These are phyloP conservation scores for Diutina scorzettiae DNA, from an alignment of 1,139 yeast species.

Conservation along the genomic window DNA sequence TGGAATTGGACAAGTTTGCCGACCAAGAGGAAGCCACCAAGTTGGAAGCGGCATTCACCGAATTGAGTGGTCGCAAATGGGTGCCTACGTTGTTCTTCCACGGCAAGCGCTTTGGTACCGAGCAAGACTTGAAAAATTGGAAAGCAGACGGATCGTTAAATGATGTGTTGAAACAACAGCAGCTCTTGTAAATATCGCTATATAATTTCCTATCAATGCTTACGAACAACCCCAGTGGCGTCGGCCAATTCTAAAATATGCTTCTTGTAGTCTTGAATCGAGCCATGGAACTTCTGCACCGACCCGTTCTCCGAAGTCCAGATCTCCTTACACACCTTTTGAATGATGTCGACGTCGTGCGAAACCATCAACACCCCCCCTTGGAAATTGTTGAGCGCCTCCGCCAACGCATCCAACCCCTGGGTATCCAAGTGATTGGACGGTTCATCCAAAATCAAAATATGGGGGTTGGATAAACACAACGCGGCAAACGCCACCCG, in stretches of 20 bases:
- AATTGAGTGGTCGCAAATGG: conserved; percentile 53
- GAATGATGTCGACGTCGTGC: conserved; percentile 88
- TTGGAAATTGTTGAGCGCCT: conserved; percentile 73
- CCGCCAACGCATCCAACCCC: conserved; percentile 91
- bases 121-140: conserved; percentile 25
- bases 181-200: neutral
- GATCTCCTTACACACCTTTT: conserved; percentile 79
- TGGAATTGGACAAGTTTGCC: conserved; percentile 49
- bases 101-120: conserved; percentile 53
- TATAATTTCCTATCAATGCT: conserved; percentile 34
- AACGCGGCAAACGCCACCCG: conserved; percentile 96
- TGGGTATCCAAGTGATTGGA: conserved; percentile 97
- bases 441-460: conserved; percentile 91
- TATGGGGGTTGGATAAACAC: conserved; percentile 86
- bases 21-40: conserved; percentile 39
- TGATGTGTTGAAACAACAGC: neutral
- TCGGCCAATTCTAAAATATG: conserved; percentile 72
- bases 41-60: conserved; percentile 49
- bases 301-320: conserved; percentile 89
- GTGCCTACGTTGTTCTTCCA: conserved; percentile 60
- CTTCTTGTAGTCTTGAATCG: conserved; percentile 80
- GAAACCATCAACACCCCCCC: conserved; percentile 98
- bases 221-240: conserved; percentile 78
- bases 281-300: conserved; percentile 72
- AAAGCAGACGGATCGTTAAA: neutral